Percentiles rank a stretch among this genome's conserved stretches.
Conservation (phyloP, 805 yeast species). For the Saturnispora ahearnii region DNA sequence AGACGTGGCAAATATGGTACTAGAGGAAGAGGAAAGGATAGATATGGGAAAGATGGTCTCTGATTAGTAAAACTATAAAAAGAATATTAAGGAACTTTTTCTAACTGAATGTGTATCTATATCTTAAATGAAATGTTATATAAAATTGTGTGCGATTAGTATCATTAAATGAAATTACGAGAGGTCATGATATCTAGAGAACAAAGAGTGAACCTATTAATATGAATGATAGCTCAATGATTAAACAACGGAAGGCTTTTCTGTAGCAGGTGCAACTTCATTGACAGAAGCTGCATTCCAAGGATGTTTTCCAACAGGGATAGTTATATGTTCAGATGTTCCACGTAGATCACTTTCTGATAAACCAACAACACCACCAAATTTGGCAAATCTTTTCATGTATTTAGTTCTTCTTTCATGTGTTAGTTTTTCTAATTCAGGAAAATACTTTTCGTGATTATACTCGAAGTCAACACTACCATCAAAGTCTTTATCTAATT, state of each 20-base stretch:
- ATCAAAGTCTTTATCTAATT: constrained; percentile 76
- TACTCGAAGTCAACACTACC: constrained; percentile 82
- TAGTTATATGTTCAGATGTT: constrained; percentile 12
- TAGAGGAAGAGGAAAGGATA: neutral
- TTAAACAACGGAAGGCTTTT: neutral
- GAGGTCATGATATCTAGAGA: neutral
- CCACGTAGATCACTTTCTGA: constrained; percentile 75
- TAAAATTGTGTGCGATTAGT: neutral
- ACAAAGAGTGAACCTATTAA: neutral
- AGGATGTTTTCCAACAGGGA: constrained; percentile 28
- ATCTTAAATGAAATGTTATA: neutral
- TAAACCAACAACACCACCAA: constrained; percentile 69
- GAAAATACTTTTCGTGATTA: constrained; percentile 74
- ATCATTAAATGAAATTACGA: neutral
- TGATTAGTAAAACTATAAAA: neutral
- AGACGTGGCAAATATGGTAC: neutral
- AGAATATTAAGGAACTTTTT: neutral
- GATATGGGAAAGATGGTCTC: neutral
- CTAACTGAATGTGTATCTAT: neutral
- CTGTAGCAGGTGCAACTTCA: neutral
- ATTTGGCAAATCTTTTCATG: constrained; percentile 55
- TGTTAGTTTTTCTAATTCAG: constrained; percentile 53
- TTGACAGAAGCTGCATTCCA: constrained; percentile 7
- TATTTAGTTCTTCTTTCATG: constrained; percentile 51
- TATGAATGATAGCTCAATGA: neutral